phyloP scores from a whole-genome alignment of 2,329 filamentous ascomycete genomes.

The Paecilomyces formosus region DNA sequence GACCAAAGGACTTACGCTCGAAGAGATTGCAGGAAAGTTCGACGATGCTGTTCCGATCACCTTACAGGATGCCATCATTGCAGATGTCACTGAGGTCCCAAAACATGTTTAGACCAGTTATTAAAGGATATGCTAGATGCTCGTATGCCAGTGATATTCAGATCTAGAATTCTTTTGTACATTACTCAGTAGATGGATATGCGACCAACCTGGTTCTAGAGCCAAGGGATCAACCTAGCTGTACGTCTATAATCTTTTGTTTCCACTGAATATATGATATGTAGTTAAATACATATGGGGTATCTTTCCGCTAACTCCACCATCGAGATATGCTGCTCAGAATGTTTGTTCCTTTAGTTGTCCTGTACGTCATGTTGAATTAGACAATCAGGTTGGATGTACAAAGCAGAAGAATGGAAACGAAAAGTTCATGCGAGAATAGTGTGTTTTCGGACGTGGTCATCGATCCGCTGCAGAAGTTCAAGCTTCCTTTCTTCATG shows the following conservation, averaged over 20 bases:
- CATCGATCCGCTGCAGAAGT: slow-evolving; percentile 38
- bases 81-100: background rate
- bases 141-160: too few species aligned
- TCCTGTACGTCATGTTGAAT: background rate
- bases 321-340: background rate
- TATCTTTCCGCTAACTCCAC: background rate
- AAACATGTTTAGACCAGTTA: too few species aligned
- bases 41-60: slow-evolving; percentile 19
- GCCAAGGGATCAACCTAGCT: too few species aligned
- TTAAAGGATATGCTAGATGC: too few species aligned
- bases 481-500: slow-evolving; percentile 53
- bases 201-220: too few species aligned
- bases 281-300: background rate
- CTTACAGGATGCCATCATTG: slow-evolving; percentile 10
- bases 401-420: background rate
- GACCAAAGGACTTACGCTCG: slow-evolving; percentile 21
- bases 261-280: background rate
- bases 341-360: background rate
- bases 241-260: background rate
- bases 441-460: slow-evolving; percentile 21
- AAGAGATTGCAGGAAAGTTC: slow-evolving; percentile 24
- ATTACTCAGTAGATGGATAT: too few species aligned
- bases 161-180: too few species aligned
- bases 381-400: background rate
- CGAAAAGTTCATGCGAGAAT: background rate